Evolutionary conservation across 805 yeast genomes (phyloP).

Genomic region (Candida fluviatilis): DNA sequence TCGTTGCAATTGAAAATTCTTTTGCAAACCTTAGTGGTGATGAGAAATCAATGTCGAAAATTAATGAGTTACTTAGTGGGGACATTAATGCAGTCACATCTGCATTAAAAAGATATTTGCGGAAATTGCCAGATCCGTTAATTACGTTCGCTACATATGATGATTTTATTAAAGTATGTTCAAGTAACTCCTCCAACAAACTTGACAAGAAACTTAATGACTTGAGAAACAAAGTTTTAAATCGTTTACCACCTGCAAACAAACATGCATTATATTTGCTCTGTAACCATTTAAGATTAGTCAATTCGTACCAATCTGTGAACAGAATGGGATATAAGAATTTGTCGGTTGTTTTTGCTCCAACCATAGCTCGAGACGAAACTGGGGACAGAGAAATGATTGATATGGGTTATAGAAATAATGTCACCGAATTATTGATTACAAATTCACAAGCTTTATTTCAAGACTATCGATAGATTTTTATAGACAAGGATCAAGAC

Average conservation of each 20-base stretch:
- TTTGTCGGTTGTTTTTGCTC: constrained; percentile 90
- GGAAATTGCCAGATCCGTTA: constrained; percentile 81
- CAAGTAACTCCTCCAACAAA: constrained; percentile 17
- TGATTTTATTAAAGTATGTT: constrained; percentile 54
- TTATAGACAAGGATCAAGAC: not conserved
- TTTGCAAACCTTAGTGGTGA: constrained; percentile 29
- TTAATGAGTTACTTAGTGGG: constrained; percentile 40
- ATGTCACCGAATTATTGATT: constrained; percentile 69
- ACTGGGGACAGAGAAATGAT: constrained; percentile 76
- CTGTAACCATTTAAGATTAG: constrained; percentile 59
- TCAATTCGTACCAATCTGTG: constrained; percentile 46
- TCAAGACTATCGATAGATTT: constrained; percentile 10
- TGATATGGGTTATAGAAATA: constrained; percentile 81
- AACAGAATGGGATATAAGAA: constrained; percentile 85
- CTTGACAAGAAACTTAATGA: constrained; percentile 33
- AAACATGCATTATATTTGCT: constrained; percentile 50
- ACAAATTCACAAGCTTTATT: constrained; percentile 42
- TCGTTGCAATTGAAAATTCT: constrained; percentile 44
- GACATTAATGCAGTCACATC: constrained; percentile 88
- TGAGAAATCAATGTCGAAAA: constrained; percentile 27
- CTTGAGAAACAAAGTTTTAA: constrained; percentile 41
- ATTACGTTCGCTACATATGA: constrained; percentile 69
- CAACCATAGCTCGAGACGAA: constrained; percentile 78
- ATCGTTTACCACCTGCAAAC: constrained; percentile 65
- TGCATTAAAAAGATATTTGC: constrained; percentile 80